Percentiles rank a stretch among this genome's conserved stretches.
Conservation (phyloP, 148 eudicot genomes). For the Fagopyrum homotropicum region DNA sequence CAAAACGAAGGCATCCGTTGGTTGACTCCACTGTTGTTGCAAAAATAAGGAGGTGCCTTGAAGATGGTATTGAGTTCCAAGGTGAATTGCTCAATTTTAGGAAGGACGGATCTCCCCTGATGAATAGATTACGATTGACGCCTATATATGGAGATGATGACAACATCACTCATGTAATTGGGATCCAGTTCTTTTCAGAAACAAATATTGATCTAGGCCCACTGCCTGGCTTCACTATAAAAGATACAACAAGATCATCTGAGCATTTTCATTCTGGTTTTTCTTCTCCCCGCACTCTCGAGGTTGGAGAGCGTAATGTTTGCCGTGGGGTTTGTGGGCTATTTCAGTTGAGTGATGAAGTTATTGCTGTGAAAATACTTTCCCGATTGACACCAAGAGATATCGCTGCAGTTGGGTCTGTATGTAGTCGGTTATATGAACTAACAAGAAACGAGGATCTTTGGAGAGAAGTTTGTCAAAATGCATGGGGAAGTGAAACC, state of each 20-base stretch:
- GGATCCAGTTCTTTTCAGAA: conserved; percentile 73
- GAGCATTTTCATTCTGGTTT: conserved; percentile 50
- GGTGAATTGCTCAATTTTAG: conserved; percentile 83
- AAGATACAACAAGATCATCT: conserved; percentile 40
- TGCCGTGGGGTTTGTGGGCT: conserved; percentile 63
- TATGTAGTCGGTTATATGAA: conserved; percentile 57
- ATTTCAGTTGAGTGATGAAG: conserved; percentile 79
- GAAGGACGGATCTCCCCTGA: conserved; percentile 87
- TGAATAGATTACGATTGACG: conserved; percentile 73
- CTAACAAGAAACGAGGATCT: conserved; percentile 75
- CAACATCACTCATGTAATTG: conserved; percentile 72
- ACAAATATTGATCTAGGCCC: conserved; percentile 75
- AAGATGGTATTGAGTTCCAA: conserved; percentile 80
- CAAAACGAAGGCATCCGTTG: conserved; percentile 89
- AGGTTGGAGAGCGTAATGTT: conserved; percentile 31
- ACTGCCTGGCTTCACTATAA: conserved; percentile 46
- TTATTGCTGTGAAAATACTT: conserved; percentile 60
- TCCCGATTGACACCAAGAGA: conserved; percentile 84
- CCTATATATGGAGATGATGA: conserved; percentile 91
- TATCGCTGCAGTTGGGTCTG: conserved; percentile 85
- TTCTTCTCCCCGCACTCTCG: conserved; percentile 29
- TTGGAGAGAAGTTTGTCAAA: conserved; percentile 92
- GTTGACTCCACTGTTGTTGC: conserved; percentile 80
- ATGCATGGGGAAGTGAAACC: conserved; percentile 96
- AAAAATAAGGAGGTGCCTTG: conserved; percentile 83